Evolutionary conservation across 176 grass and related monocot genomes (phyloP), one percentile per base, ranked within the genome.

Genomic region (Phoenix roebelenii): DNA sequence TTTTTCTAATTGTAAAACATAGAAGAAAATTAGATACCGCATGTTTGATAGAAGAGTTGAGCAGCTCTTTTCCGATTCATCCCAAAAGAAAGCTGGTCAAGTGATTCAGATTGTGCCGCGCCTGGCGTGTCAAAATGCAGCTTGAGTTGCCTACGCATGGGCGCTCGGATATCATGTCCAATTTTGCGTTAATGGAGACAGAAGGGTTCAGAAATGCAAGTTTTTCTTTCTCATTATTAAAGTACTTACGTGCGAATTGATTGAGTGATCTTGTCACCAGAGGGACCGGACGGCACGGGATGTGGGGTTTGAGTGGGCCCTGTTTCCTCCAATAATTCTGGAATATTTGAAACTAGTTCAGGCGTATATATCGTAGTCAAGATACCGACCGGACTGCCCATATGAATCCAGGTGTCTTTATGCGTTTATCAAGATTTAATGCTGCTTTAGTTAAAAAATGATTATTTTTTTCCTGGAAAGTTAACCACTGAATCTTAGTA

Each of bases 41-140:
- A 78, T 69, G 86, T 74, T 79, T 96, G 92, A 75, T 96, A 90
- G 74, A 96, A 96, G 23, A 96, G 76, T 58, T 77, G 53, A 25
- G 92, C 72, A 70, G 92, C 92, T 71, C 24, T 64, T 50, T 69
- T 71, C 73, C 58, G 18, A 28, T 63, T 82, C 83, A 90, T 87
- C 59, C 87, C 87, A 53, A 73, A 56, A 80, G 87, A 59, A 51
- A 96, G 68, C 52, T 83, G 83, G 49, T 51, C 69, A 23, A 96
- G 22, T 14, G 87, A 90, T 82, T 90, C 92, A 69, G 73, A 71
- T 52, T 74, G 77, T 4, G 81, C 69, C 15, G 68, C 66, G 39
- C 78, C 83, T 48, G 83, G 83, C 14, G 54, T 82, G n/a, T 90
- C 83, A 23, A 96, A 96, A 74, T 96, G 86, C 54, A 74, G 35